Evolutionary conservation across 257 asterid species (phyloP).

Genomic region (Solanum infundibuliforme): DNA sequence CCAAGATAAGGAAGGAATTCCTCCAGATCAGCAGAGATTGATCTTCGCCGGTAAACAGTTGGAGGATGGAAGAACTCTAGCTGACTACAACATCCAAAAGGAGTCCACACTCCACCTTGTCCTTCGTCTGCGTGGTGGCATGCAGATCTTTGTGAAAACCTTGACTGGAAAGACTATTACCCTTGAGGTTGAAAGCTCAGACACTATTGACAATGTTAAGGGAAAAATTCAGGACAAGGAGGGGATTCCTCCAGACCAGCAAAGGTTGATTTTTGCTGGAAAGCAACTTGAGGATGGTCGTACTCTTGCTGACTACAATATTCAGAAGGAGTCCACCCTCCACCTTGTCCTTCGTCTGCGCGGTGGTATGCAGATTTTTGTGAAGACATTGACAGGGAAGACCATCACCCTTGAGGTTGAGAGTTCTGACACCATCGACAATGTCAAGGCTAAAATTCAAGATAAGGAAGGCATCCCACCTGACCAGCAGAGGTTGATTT

Average conservation of each 20-base stretch:
- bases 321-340: constrained; percentile 7
- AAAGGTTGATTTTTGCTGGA: constrained; percentile 10
- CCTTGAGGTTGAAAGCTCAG: constrained; percentile 4
- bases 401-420: constrained; percentile 9
- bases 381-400: constrained; percentile 2
- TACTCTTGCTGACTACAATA: constrained; percentile 11
- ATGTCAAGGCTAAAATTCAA: constrained; percentile 9
- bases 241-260: constrained; percentile 13
- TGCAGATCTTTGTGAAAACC: constrained; percentile 14
- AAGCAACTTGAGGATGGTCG: constrained; percentile 11
- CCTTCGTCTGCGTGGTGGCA: background rate
- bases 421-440: constrained; percentile 9
- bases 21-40: constrained; percentile 10
- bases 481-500: constrained; percentile 12
- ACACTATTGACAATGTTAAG: constrained; percentile 4
- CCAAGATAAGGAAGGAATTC: constrained; percentile 9
- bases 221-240: constrained; percentile 7
- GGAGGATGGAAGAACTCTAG: constrained; percentile 12
- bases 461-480: constrained; percentile 11
- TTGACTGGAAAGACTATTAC: constrained; percentile 8
- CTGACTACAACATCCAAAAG: constrained; percentile 6
- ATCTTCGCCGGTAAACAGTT: constrained; percentile 10
- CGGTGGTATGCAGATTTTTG: constrained; percentile 14
- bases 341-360: background rate
- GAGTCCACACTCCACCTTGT: background rate